These are phyloP conservation scores for Lagenidium giganteum DNA, from an alignment of 352 stramenopile genomes.

Conservation along the genomic window DNA sequence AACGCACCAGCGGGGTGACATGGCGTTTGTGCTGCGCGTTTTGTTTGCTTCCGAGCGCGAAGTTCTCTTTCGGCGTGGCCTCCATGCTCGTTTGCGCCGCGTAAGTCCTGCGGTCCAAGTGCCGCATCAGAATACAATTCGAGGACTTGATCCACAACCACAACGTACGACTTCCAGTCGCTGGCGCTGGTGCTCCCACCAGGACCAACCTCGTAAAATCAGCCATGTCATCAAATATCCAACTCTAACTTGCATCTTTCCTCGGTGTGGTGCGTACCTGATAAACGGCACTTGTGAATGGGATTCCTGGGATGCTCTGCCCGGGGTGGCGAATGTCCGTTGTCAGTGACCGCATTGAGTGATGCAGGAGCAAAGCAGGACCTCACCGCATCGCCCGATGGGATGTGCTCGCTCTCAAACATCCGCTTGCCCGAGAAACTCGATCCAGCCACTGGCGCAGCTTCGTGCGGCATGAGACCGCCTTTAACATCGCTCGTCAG, in stretches of 20 bases:
- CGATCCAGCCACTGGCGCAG: conserved; percentile 5
- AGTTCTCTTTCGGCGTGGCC: conserved; percentile 33
- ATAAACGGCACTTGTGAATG: conserved; percentile 64
- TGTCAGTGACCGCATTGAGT: too few species aligned
- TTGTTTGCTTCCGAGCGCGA: conserved; percentile 34
- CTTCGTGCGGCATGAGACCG: conserved; percentile 44
- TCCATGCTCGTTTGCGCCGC: conserved; percentile 53
- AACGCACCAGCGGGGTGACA: conserved; percentile 44
- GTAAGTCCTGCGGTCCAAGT: conserved; percentile 38
- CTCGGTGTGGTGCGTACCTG: conserved; percentile 28
- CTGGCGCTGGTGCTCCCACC: conserved; percentile 29
- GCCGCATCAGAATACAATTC: too few species aligned
- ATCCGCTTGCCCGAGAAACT: conserved; percentile 39
- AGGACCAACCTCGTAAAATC: conserved; percentile 34
- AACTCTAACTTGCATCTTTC: too few species aligned
- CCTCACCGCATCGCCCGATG: conserved; percentile 21
- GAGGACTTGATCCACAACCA: too few species aligned
- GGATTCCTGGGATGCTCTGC: conserved; percentile 38
- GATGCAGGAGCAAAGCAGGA: too few species aligned
- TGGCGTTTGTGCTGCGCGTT: conserved; percentile 67
- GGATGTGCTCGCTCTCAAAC: conserved; percentile 46
- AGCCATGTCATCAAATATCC: background rate
- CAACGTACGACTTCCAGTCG: conserved; percentile 70
- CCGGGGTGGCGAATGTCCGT: too few species aligned
- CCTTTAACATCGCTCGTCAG: conserved; percentile 46